Base-by-base conservation (phyloP, 2,329 filamentous ascomycete genomes). In the Apiospora marii region DNA sequence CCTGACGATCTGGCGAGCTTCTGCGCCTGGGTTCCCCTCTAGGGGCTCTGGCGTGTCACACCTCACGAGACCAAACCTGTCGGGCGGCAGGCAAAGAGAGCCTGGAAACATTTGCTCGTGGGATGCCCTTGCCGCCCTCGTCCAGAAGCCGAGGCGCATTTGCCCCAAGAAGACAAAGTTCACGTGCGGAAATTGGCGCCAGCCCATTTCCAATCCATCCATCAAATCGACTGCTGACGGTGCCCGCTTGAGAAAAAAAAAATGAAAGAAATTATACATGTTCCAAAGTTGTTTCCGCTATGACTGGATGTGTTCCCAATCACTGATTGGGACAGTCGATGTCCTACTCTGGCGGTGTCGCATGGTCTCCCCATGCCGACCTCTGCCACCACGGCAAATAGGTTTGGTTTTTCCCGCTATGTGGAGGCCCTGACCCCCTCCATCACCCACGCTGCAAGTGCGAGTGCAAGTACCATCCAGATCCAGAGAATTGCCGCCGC, bases 221-320 rank as follows among this genome's bases (percentile, higher is more conserved):
- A 41, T 41, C 16, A 8, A 10, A 41, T 24, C 34, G 53, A 61
- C 14, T 61, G 16, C 53, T 61, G 53, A 61, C 53, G 34, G 49
- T 27, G 49, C 49, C 49, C 53, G 53, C 53, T 41, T 8, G 37
- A 37, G 10, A 7, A 10, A 7, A n/a, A 34, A 64, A 41, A 30
- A 16, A 22, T 12, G 16, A 19, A 10, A 41, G 19, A 64, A 64
- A 37, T 22, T 1, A 3, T 16, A 7, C 30, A 37, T 61, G 53
- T 61, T 61, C 53, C 53, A 61, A 64, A 64, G 19, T 64, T 64
- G 58, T 64, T 64, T 64, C 58, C 58, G 58, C 58, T 64, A 64
- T 64, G 58, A 64, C 58, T 64, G 19, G 19, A 41, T 41, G 19
- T 34, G 41, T 41, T 64, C 30, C 58, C 34, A 64, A 64, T 41